Evolutionary conservation across 371 early-diverging fungal species (phyloP).

Genomic region (Syncephalastrum monosporum): DNA sequence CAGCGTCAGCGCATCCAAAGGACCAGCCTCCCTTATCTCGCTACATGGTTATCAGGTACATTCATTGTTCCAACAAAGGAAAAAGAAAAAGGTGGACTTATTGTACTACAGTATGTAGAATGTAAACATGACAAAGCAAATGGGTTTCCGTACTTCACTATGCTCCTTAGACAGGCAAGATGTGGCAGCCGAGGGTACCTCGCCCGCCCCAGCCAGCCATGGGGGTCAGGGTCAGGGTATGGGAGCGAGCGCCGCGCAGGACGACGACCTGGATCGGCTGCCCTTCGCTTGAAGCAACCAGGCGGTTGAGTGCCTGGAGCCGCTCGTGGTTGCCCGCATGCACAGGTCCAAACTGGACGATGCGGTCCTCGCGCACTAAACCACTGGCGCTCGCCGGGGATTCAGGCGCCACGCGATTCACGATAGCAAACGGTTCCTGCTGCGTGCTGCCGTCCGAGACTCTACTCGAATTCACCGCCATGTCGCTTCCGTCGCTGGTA

Average conservation of each 20-base stretch:
- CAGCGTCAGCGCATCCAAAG: too few relatives aligned
- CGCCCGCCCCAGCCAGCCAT: slow-evolving; percentile 70
- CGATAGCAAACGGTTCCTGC: slow-evolving; percentile 68
- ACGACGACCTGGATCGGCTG: slow-evolving; percentile 48
- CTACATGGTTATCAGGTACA: too few relatives aligned
- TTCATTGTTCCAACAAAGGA: too few relatives aligned
- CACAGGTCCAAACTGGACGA: slow-evolving; percentile 64
- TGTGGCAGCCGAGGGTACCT: slow-evolving; percentile 73
- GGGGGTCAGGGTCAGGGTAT: slow-evolving; percentile 52
- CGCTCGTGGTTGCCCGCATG: slow-evolving; percentile 44
- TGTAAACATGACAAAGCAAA: too few relatives aligned
- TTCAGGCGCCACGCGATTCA: slow-evolving; percentile 80
- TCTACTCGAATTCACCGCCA: slow-evolving; percentile 5
- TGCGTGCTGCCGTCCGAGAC: slow-evolving; percentile 4
- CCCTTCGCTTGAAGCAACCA: slow-evolving; percentile 59
- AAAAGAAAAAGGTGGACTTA: too few relatives aligned
- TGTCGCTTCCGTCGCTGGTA: slow-evolving; percentile 16
- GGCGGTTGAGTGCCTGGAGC: slow-evolving; percentile 51
- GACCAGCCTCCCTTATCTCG: too few relatives aligned
- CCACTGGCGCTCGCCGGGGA: slow-evolving; percentile 79
- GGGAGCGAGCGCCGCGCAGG: slow-evolving; percentile 31
- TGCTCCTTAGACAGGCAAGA: slow-evolving; percentile 19
- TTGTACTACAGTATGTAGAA: too few relatives aligned
- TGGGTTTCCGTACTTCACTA: too few relatives aligned
- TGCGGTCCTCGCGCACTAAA: slow-evolving; percentile 57